These are phyloP conservation scores for Diversispora epigaea DNA, from an alignment of 192 early-diverging fungal genomes.

Conservation along the genomic window DNA sequence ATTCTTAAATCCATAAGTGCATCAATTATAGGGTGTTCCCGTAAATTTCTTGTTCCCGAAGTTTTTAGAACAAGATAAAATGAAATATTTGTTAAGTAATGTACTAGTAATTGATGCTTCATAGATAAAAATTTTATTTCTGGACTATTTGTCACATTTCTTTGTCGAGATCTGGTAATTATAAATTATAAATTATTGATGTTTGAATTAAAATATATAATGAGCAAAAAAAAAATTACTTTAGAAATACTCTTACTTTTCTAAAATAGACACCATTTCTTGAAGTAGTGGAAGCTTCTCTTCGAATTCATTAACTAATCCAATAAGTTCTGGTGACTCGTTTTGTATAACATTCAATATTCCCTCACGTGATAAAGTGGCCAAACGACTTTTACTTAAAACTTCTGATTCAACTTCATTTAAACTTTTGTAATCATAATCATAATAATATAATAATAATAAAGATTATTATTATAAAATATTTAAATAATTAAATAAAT, in stretches of 20 bases:
- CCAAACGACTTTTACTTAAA: conserved; percentile 36
- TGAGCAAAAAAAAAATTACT: background rate
- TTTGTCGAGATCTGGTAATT: conserved; percentile 31
- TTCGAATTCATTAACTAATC: conserved; percentile 64
- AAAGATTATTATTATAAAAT: background rate
- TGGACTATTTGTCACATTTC: conserved; percentile 32
- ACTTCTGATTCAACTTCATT: background rate
- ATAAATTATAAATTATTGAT: background rate
- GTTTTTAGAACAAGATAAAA: conserved; percentile 80
- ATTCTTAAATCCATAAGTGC: conserved; percentile 72
- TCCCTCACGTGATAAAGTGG: conserved; percentile 58
- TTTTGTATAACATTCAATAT: conserved; percentile 67
- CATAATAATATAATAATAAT: background rate
- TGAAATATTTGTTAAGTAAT: conserved; percentile 86
- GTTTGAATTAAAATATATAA: background rate
- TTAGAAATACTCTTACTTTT: conserved; percentile 33
- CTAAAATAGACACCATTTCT: conserved; percentile 34
- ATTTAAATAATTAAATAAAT: too few species aligned
- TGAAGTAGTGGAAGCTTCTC: conserved; percentile 44
- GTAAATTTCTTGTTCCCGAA: conserved; percentile 52
- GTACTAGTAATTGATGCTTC: conserved; percentile 54
- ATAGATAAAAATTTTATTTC: conserved; percentile 40
- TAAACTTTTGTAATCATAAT: background rate
- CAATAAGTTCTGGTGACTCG: conserved; percentile 71
- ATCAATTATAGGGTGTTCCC: conserved; percentile 82